Base-by-base conservation (phyloP, 2,329 filamentous ascomycete genomes). In the Alternaria angustiovoidea region DNA sequence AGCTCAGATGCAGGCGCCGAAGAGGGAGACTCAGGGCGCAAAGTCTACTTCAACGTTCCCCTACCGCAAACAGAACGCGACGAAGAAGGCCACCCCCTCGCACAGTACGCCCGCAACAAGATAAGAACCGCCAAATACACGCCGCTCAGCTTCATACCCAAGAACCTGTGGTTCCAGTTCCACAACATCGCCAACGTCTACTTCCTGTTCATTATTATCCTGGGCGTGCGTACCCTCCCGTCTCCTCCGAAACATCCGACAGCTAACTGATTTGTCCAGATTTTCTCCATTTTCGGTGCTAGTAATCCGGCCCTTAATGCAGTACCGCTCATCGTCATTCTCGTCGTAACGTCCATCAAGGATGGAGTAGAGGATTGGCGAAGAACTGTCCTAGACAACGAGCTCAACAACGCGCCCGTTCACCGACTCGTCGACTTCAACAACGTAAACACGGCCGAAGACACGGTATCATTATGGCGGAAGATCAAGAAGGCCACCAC, bases 161-260 rank as follows among this genome's bases (percentile, higher is more conserved):
- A 98, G 83, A 98, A 99, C 80, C 77, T 99, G 74, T 99, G 90
- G 88, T 92, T 96, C 67, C 96, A 99, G 80, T 98, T 99, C 76
- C 94, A 99, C 81, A 98, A 98, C 75, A 91, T 99, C 73, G 95
- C 95, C 75, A 99, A 99, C 79, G 90, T 98, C 54, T 99, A 98
- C 82, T 99, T 99, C 86, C 84, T 98, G 70, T 97, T 98, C 81
- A 87, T 94, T 72, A 94, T 97, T 76, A 96, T 99, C 75, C 86
- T 99, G 61, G 89, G 90, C 74, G 95, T 98, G 89, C 85, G 94
- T 86, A 57, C 38, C 46, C 51, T 52, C 55, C 54, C 46, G 18
- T 18, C 43, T 60, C 59, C 66, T 61, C 28, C 20, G 6, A 6
- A 28, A 18, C 46, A 42, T 65, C 64, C 24, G 18, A 14, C 5